Base-by-base conservation (phyloP, 2,329 filamentous ascomycete species). In the Daldinia eschscholtzii region DNA sequence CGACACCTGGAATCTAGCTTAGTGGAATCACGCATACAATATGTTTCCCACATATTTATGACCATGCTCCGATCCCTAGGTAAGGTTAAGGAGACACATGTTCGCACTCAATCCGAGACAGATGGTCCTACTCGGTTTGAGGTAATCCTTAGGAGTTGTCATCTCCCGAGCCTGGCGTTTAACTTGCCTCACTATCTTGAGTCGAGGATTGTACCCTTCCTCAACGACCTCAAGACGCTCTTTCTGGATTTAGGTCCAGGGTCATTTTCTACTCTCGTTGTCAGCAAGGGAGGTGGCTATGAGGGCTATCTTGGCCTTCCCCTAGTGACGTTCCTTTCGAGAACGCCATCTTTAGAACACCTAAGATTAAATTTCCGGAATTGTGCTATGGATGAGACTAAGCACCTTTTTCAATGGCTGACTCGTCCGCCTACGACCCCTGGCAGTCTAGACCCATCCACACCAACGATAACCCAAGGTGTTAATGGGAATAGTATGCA, bases 291-390 rank as follows among this genome's bases (percentile, higher is more conserved):
- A 13, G 35, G 37, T 13, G 12, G 7, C 18, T 41, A 15, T 28
- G 13, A 57, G 26, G 39, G 13, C 41, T 64, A 59, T 56, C 12
- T 46, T 9, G 62, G 64, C 7, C 70, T 70, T 41, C 55, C 73
- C 41, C 66, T 81, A 0, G 71, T 76, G 10, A 70, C 70, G 15
- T 86, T 87, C 56, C 75, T 88, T 4, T 73, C 74, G 0, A 76
- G 76, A 30, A 75, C 81, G 0, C 67, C 76, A 3, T 84, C 85
- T 18, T 67, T 90, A 5, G 80, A 81, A 33, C 83, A 87, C 71
- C 79, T 90, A 4, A 83, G 88, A 2, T 73, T 89, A 48, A 89
- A 89, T 71, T 84, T 86, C 33, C 70, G 73, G 12, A 9, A 37
- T 6, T 64, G 58, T 6, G 23, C 64, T 0, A 18, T 61, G 3